Evolutionary conservation across 2,329 filamentous ascomycete species (phyloP), one percentile per base, ranked within the genome.

Genomic region (Neobulgaria alba): DNA sequence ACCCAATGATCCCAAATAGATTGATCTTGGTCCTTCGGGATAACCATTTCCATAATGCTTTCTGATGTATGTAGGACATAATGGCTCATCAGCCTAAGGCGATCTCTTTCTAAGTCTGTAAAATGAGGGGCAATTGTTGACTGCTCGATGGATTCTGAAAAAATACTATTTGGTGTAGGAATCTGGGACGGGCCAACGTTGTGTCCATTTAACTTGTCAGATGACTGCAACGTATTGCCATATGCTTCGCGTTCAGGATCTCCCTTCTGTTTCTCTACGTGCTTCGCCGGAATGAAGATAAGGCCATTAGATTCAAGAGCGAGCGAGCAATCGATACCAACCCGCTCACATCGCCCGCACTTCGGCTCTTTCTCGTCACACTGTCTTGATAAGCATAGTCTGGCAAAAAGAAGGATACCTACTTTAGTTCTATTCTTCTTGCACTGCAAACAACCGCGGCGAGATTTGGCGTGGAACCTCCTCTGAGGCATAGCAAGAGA

Each of bases 371-470:
- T 33, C 10, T 33, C 30, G 18, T 33, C 30, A 10, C 30, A 33
- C 30, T 33, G 3, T n/a, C 5, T 16, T 3, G 7, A 3, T 33
- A 16, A 33, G n/a, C n/a, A 14, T 15, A 17, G n/a, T 5, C 15
- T 30, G 15, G 4, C 3, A 3, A 8, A 35, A n/a, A 35, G 3
- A 12, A 12, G 4, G n/a, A 10, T 5, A n/a, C 33, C n/a, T 5
- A 35, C 33, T 19, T 35, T 20, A 8, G 33, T 35, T 35, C 33
- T 16, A 20, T 35, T 35, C 17, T 18, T n/a, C 20, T 35, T 35
- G 17, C 33, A 35, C n/a, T 35, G 17, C n/a, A 20, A 20, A 21
- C 33, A 35, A 19, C 33, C 33, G 20, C 12, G 4, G 8, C 33
- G 33, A 18, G 15, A 18, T 18, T 35, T 35, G 4, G 17, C 20